Evolutionary conservation across 345 rosid species (phyloP), one percentile per base, ranked within the genome.

Genomic region (Hibiscus tridactylites): DNA sequence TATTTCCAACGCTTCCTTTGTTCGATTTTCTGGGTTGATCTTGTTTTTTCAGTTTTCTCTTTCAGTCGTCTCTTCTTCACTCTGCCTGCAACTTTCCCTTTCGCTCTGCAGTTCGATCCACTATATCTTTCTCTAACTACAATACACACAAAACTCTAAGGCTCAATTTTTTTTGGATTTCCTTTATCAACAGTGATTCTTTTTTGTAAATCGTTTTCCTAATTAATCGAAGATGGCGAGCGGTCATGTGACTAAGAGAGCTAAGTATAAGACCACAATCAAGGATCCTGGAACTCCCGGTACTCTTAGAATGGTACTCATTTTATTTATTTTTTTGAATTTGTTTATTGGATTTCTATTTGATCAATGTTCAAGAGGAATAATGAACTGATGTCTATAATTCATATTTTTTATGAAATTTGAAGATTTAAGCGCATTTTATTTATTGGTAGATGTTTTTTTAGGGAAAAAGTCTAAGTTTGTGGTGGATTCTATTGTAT

Each of bases 281-380:
- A 92, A 86, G 82, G 95, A 92, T 66, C 86, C 93, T 13, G 98
- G 98, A 68, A 83, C 89, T 71, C 88, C 91, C 28, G 96, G 98
- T 53, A 85, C 79, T 72, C 83, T 92, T 17, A 78, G 83, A 72
- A 68, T 90, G 86, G 98, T 92, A 86, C 54, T 50, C 12, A 10
- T 8, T 0, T 60, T 49, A 39, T n/a, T 47, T n/a, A n/a, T 64
- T 7, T 44, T 9, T 33, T 21, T 28, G 9, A 19, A 37, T 8
- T 65, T 61, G 24, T 54, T 37, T 28, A 31, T 63, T 24, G 26
- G 4, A 5, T 12, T 61, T 49, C 5, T 53, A 53, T 13, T 70
- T 54, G 39, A 1, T 62, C 8, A 24, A 1, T 44, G 42, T 57
- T 31, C 37, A 24, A 21, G 19, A 29, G 47, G 11, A 71, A 9